A percentile compares a stretch with the other conserved stretches of the same genome.
phyloP scores from a whole-genome alignment of 805 yeast species.

The Tanozyma kutaoensis region DNA sequence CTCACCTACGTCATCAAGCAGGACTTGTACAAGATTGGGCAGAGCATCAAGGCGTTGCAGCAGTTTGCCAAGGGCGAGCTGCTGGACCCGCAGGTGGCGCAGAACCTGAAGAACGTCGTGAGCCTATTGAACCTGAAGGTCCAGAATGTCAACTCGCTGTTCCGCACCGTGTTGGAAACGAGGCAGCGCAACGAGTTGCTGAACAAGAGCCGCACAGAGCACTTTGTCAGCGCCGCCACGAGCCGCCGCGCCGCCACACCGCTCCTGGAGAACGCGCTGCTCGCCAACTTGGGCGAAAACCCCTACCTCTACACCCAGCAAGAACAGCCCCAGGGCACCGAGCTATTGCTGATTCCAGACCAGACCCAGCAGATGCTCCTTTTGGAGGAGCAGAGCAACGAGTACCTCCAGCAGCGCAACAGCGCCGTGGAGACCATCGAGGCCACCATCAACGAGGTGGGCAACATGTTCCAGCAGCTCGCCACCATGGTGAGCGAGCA shows the following conservation, averaged over 20 bases:
- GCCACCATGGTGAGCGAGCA: conserved; percentile 98
- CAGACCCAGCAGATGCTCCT: conserved; percentile 74
- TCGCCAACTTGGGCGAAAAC: conserved; percentile 20
- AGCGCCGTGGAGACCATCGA: conserved; percentile 94
- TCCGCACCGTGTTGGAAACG: conserved; percentile 76
- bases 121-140: conserved; percentile 79
- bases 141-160: conserved; percentile 85
- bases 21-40: conserved; percentile 72
- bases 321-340: conserved; percentile 20
- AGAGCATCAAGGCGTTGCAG: conserved; percentile 51
- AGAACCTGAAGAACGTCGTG: conserved; percentile 77
- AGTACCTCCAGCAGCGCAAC: conserved; percentile 71
- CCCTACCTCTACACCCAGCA: conserved; percentile 15
- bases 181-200: conserved; percentile 77
- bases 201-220: conserved; percentile 71
- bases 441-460: conserved; percentile 93
- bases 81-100: conserved; percentile 41
- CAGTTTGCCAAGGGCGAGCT: conserved; percentile 32
- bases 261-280: conserved; percentile 2
- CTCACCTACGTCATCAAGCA: conserved; percentile 80
- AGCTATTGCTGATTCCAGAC: conserved; percentile 61
- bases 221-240: conserved; percentile 48
- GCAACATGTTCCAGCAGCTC: conserved; percentile 83
- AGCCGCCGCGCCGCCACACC: conserved; percentile 17
- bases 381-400: conserved; percentile 70